phyloP scores from a whole-genome alignment of 2,329 filamentous ascomycete species.

The Graphilbum fragrans region DNA sequence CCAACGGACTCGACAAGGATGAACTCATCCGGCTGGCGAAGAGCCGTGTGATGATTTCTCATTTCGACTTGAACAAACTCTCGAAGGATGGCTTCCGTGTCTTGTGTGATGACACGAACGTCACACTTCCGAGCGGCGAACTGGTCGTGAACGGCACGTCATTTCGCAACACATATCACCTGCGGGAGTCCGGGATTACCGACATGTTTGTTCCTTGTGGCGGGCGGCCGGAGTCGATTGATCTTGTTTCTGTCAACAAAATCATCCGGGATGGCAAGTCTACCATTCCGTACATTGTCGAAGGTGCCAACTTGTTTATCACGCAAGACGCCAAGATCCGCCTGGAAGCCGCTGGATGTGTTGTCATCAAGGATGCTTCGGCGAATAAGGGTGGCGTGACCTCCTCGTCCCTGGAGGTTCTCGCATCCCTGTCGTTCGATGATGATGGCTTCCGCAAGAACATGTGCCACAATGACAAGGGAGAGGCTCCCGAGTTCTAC shows the following conservation, averaged over 20 bases:
- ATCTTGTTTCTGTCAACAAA: constrained; percentile 74
- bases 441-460: constrained; percentile 78
- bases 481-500: constrained; percentile 81
- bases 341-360: constrained; percentile 86
- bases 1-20: constrained; percentile 71
- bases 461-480: constrained; percentile 74
- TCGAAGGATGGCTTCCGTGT: constrained; percentile 84
- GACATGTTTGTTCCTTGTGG: constrained; percentile 94
- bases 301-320: constrained; percentile 93
- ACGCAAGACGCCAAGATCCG: constrained; percentile 95
- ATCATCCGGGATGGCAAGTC: constrained; percentile 85
- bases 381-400: constrained; percentile 99
- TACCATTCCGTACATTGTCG: constrained; percentile 86
- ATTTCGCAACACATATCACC: constrained; percentile 96
- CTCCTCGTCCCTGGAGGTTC: constrained; percentile 89
- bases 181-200: constrained; percentile 63
- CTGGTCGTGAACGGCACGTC: constrained; percentile 79
- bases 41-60: constrained; percentile 75
- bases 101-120: constrained; percentile 78
- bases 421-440: constrained; percentile 89
- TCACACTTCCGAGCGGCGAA: constrained; percentile 81
- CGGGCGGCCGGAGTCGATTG: constrained; percentile 91
- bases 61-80: constrained; percentile 77
- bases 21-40: constrained; percentile 80
- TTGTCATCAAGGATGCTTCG: constrained; percentile 94